A percentile compares a stretch with the other conserved stretches of the same genome.
These are phyloP conservation scores for Chytriomyces hyalinus DNA, from an alignment of 192 early-diverging fungal genomes.

Conservation along the genomic window DNA sequence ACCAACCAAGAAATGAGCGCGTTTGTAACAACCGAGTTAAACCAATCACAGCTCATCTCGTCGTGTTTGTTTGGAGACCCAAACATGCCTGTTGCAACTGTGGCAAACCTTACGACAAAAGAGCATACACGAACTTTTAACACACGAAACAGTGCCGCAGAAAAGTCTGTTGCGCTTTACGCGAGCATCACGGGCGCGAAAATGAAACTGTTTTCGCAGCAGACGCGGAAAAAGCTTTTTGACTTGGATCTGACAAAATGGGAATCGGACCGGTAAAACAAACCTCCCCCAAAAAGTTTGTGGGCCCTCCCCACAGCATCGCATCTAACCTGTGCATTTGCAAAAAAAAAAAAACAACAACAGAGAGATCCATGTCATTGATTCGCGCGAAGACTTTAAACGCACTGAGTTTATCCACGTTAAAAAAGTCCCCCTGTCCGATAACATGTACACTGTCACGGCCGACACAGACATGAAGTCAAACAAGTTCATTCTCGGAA, in stretches of 20 bases:
- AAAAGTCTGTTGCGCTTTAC: neutral
- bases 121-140: conserved; percentile 7
- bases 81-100: conserved; percentile 15
- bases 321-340: neutral
- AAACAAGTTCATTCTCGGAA: conserved; percentile 12
- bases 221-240: conserved; percentile 9
- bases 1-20: too few relatives aligned
- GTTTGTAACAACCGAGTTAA: too few relatives aligned
- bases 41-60: neutral
- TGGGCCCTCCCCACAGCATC: too few relatives aligned
- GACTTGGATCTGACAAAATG: conserved; percentile 22
- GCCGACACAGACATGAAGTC: conserved; percentile 9
- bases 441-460: neutral
- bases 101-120: neutral
- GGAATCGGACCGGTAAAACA: conserved; percentile 5
- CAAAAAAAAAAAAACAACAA: neutral
- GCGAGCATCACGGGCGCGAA: neutral
- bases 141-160: neutral
- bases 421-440: neutral
- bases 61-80: conserved; percentile 20
- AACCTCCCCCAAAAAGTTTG: neutral
- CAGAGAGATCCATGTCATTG: neutral
- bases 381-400: conserved; percentile 15
- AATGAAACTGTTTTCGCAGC: conserved; percentile 10
- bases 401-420: conserved; percentile 19